phyloP scores from a whole-genome alignment of 441 rosid genomes.

The Biscutella auriculata region DNA sequence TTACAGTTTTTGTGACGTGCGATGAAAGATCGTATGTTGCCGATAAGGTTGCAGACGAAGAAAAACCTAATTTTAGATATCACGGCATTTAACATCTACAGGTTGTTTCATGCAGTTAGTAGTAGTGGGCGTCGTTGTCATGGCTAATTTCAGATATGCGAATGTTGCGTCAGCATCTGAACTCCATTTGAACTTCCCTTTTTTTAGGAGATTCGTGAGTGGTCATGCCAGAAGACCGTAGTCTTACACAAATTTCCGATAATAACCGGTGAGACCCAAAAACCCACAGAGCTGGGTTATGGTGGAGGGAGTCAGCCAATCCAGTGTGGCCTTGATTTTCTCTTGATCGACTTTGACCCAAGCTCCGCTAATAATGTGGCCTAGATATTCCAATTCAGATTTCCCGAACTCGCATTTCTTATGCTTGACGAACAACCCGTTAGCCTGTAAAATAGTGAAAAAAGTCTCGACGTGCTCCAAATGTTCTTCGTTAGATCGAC shows the following conservation, averaged over 20 bases:
- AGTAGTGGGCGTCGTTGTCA: neutral
- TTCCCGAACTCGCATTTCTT: too few species aligned
- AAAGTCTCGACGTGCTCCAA: too few species aligned
- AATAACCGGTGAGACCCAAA: too few species aligned
- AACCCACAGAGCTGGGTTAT: too few species aligned
- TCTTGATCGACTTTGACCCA: too few species aligned
- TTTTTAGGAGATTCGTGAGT: neutral
- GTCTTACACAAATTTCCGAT: neutral
- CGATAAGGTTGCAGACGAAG: neutral
- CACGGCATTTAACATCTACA: neutral
- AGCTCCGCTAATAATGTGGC: too few species aligned
- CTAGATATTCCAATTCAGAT: too few species aligned
- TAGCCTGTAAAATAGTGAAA: too few species aligned
- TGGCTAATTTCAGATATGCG: neutral
- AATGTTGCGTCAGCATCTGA: neutral
- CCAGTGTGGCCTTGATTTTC: too few species aligned
- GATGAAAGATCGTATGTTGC: neutral
- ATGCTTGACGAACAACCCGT: too few species aligned
- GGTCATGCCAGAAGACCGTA: neutral
- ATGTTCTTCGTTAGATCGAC: too few species aligned
- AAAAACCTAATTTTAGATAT: neutral
- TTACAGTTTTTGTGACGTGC: neutral
- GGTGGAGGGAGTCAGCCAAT: too few species aligned
- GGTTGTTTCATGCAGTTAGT: neutral
- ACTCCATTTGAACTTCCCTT: neutral